Evolutionary conservation across 257 asterid genomes (phyloP), one percentile per base, ranked within the genome.

Genomic region (Cinchona pubescens): DNA sequence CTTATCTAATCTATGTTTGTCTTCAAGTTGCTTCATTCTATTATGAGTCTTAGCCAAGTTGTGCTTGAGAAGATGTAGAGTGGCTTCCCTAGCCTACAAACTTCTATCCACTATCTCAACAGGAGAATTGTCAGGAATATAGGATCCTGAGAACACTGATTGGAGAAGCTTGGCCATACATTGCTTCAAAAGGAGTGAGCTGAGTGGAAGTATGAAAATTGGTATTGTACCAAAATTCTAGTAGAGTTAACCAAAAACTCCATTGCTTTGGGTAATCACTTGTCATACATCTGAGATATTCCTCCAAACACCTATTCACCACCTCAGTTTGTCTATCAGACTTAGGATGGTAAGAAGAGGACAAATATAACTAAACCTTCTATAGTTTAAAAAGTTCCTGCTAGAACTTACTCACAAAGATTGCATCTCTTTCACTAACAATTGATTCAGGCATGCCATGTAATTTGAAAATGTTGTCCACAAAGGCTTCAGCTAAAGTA

Each of bases 331-430:
- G 74, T 1, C 38, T 32, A 3, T 73, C 69, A 1, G 43, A 37
- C 25, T 56, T 58, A 1, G 68, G 69, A 27, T 59, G 77, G 11
- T 73, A 73, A 27, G 68, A 0, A 40, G 21, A 37, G 3, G 6
- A 58, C 10, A 9, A 9, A 0, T 29, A 2, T 2, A 70, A n/a
- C 0, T 4, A 0, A 1, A 27, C 16, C 6, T 38, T 5, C 18
- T 40, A 16, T 4, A 25, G 19, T 10, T 15, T 4, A 15, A 59
- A 56, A 7, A 56, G 14, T 3, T 56, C 37, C 1, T 25, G 1
- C 69, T 58, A 73, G 15, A 59, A 73, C 2, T 27, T 7, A 11
- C 77, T 73, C 0, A 73, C 6, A 23, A 73, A 73, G 2, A 73
- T 21, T 0, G 58, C 8, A 59, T 58, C 58, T 0, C 77, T 51